Conservation (phyloP, 306 rosid species). For the Cucurbita maxima region DNA sequence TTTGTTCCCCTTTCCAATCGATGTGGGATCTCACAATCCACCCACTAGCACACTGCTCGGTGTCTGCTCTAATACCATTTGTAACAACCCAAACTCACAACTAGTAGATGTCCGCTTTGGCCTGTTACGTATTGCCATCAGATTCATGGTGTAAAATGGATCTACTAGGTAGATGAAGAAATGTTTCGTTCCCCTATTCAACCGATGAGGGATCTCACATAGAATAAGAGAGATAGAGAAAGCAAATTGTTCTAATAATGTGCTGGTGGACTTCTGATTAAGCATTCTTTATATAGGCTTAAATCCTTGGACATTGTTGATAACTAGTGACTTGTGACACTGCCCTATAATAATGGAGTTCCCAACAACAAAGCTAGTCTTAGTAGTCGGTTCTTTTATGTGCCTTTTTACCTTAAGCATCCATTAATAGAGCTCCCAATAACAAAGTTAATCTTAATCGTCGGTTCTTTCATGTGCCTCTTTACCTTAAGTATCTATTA, state of each 20-base stretch:
- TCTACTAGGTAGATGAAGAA: too few relatives aligned
- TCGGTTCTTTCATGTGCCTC: background rate
- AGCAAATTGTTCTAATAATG: slow-evolving; percentile 11
- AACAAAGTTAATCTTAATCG: background rate
- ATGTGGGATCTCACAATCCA: too few relatives aligned
- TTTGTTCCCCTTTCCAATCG: too few relatives aligned
- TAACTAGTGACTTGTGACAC: background rate
- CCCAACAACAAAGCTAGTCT: background rate
- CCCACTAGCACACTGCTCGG: too few relatives aligned
- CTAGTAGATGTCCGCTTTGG: too few relatives aligned
- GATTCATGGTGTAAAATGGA: too few relatives aligned
- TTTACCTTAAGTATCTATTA: background rate
- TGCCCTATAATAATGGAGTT: background rate
- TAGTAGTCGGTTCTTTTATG: background rate
- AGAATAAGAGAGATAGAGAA: background rate
- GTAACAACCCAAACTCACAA: too few relatives aligned
- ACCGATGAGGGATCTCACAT: too few relatives aligned
- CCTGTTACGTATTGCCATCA: too few relatives aligned
- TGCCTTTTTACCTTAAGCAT: background rate
- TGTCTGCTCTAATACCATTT: too few relatives aligned
- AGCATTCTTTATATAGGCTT: slow-evolving; percentile 1
- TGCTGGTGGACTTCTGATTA: slow-evolving; percentile 12
- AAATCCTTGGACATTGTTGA: background rate
- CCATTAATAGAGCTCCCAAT: background rate
- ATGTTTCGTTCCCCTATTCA: too few relatives aligned